These are phyloP conservation scores for Nicotiana paniculata DNA, from an alignment of 257 asterid genomes.

Conservation along the genomic window DNA sequence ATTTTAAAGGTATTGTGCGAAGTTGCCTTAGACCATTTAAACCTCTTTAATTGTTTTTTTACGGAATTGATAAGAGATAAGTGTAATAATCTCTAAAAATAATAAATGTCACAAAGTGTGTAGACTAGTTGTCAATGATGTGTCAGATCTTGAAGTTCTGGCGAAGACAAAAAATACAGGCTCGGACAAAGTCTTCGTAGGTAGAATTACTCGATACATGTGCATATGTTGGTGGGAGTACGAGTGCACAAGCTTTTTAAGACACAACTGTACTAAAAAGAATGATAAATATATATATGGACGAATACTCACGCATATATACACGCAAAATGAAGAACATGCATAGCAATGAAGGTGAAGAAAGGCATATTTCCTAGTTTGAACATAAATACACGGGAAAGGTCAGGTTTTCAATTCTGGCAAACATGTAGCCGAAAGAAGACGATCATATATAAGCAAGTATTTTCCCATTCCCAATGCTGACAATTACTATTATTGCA, in stretches of 20 bases:
- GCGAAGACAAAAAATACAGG: too few species aligned
- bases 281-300: not conserved
- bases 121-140: too few species aligned
- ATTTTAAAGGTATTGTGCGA: not conserved
- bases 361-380: not conserved
- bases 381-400: not conserved
- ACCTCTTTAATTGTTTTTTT: too few species aligned
- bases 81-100: too few species aligned
- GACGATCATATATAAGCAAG: slow-evolving; percentile 11
- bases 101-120: too few species aligned
- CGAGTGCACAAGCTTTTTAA: too few species aligned
- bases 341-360: not conserved
- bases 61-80: too few species aligned
- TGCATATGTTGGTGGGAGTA: too few species aligned
- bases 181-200: too few species aligned
- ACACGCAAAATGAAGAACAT: not conserved
- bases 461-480: slow-evolving; percentile 42
- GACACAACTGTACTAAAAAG: too few species aligned
- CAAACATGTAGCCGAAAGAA: slow-evolving; percentile 54
- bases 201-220: too few species aligned
- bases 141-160: too few species aligned
- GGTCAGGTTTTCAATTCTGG: slow-evolving; percentile 24
- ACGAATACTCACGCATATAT: not conserved
- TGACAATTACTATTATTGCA: slow-evolving; percentile 15
- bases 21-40: not conserved